Evolutionary conservation across 1,139 yeast genomes (phyloP).

Genomic region (Scheffersomyces segobiensis): DNA sequence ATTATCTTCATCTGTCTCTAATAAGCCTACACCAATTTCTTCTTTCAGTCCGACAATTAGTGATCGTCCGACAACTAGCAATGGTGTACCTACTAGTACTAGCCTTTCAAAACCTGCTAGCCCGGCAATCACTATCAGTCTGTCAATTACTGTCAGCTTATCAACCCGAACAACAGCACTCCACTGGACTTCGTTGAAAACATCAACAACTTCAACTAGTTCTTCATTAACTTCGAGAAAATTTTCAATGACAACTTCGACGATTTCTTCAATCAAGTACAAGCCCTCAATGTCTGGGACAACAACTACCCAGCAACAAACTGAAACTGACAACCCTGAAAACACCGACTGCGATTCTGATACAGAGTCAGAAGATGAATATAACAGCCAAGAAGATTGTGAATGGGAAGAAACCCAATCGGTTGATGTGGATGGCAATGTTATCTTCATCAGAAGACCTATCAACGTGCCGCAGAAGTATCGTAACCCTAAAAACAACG

Average conservation of each 20-base stretch:
- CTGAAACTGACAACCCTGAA: background rate
- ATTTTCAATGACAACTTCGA: background rate
- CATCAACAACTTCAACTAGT: background rate
- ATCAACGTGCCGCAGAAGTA: slow-evolving; percentile 19
- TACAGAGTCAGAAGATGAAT: background rate
- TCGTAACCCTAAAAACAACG: slow-evolving; percentile 12
- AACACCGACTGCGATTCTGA: background rate
- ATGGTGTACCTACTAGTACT: background rate
- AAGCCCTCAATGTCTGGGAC: background rate
- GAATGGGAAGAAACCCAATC: slow-evolving; percentile 29
- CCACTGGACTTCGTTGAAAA: background rate
- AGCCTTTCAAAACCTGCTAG: background rate
- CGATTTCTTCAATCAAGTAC: background rate
- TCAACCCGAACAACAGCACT: background rate
- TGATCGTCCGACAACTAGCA: background rate
- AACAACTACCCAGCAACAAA: background rate
- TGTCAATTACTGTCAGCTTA: background rate
- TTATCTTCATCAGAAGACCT: slow-evolving; percentile 23
- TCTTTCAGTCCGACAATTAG: background rate
- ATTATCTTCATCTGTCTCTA: background rate
- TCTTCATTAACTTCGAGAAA: background rate
- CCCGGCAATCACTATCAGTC: background rate
- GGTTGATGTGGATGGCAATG: slow-evolving; percentile 19
- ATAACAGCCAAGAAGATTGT: slow-evolving; percentile 6
- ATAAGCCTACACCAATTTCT: background rate